phyloP scores from a whole-genome alignment of 2,329 filamentous ascomycete genomes.

The Cadophora gregata region DNA sequence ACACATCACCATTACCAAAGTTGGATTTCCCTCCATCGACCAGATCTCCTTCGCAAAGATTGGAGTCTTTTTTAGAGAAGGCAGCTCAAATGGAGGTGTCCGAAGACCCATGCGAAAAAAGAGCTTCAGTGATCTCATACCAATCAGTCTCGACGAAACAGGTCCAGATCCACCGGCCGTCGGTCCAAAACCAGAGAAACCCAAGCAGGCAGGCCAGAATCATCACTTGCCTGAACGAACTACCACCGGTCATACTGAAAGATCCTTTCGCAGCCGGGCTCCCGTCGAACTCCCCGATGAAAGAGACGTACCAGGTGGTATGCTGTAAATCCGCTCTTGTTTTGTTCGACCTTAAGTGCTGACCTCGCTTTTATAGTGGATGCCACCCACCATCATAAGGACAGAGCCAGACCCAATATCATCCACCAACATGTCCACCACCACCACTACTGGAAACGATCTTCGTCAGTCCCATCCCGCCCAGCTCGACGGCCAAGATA shows the following conservation, averaged over 20 bases:
- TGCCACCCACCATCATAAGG: constrained; percentile 28
- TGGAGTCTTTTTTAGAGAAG: constrained; percentile 24
- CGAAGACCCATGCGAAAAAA: constrained; percentile 30
- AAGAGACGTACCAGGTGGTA: constrained; percentile 7
- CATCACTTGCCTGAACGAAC: constrained; percentile 33
- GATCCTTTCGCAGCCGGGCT: constrained; percentile 30
- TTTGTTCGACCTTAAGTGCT: neutral
- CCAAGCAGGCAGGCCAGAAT: constrained; percentile 24
- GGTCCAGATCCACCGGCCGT: constrained; percentile 39
- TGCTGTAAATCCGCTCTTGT: neutral
- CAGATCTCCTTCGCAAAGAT: constrained; percentile 14
- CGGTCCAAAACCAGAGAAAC: constrained; percentile 38
- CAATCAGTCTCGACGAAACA: constrained; percentile 46
- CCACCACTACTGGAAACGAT: constrained; percentile 63
- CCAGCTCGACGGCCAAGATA: constrained; percentile 29
- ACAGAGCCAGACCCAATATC: constrained; percentile 25
- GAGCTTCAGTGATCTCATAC: constrained; percentile 49
- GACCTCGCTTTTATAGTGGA: constrained; percentile 21
- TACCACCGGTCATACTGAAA: constrained; percentile 35
- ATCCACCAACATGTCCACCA: constrained; percentile 64
- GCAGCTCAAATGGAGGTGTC: constrained; percentile 23
- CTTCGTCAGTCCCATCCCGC: constrained; percentile 23
- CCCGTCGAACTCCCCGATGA: constrained; percentile 25
- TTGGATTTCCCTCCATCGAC: constrained; percentile 5
- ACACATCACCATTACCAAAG: neutral